These are phyloP conservation scores for Acanthamoeba sp. DNA, from an alignment of 208 protist species.

Conservation along the genomic window DNA sequence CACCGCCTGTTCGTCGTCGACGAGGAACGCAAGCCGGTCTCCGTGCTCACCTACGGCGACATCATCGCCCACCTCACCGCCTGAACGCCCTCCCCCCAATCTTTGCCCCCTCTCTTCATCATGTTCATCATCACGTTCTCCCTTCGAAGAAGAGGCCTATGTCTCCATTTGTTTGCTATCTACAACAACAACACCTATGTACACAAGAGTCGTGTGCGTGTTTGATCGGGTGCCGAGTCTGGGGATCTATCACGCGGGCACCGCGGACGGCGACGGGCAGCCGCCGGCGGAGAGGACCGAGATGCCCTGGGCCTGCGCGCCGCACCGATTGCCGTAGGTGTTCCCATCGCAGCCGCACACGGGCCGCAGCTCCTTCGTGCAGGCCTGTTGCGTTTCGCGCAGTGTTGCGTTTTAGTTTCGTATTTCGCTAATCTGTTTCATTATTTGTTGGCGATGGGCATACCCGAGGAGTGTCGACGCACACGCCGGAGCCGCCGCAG, in stretches of 20 bases:
- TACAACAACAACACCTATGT: no score
- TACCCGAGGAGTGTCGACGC: neutral
- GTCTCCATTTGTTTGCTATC: no score
- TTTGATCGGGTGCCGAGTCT: no score
- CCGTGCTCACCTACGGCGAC: constrained; percentile 48
- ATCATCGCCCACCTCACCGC: constrained; percentile 29
- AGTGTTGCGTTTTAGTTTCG: neutral
- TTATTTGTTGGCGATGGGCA: neutral
- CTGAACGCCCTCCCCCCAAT: no score
- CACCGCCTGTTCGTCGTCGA: constrained; percentile 52
- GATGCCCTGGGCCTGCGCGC: neutral
- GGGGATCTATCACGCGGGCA: no score
- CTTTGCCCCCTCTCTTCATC: no score
- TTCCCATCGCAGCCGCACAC: constrained; percentile 2
- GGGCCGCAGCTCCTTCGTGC: neutral
- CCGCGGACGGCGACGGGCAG: neutral
- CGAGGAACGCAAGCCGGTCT: constrained; percentile 15
- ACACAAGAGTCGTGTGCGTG: no score
- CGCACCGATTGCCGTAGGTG: neutral
- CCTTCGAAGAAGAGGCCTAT: no score
- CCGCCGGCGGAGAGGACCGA: neutral
- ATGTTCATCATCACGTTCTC: no score
- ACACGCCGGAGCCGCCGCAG: neutral
- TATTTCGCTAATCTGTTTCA: neutral
- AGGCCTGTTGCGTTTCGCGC: neutral